Percentiles rank a stretch among this genome's conserved stretches.
phyloP scores from a whole-genome alignment of 163 green algal genomes.

The Volvox carteri region DNA sequence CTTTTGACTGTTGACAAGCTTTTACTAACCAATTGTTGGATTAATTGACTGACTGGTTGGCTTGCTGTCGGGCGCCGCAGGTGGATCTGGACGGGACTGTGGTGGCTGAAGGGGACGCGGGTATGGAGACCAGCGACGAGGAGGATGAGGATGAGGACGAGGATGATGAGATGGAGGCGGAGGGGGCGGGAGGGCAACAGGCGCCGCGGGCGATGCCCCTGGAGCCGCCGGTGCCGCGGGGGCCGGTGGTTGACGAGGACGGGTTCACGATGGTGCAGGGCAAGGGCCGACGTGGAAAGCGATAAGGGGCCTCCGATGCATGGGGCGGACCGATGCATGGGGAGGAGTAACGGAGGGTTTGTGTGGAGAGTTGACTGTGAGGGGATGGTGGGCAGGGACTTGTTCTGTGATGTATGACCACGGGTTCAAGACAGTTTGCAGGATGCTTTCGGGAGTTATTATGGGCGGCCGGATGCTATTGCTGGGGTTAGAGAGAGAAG shows the following conservation, averaged over 20 bases:
- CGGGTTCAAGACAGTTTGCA: no score
- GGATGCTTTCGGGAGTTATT: no score
- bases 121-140: constrained; percentile 57
- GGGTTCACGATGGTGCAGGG: constrained; percentile 81
- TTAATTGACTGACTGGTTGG: no score
- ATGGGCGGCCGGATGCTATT: no score
- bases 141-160: constrained; percentile 61
- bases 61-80: no score
- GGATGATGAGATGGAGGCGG: constrained; percentile 66
- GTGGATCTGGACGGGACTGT: constrained; percentile 78
- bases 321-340: neutral
- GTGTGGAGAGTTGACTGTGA: neutral
- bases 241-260: constrained; percentile 80
- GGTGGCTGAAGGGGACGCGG: constrained; percentile 65
- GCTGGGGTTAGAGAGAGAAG: no score
- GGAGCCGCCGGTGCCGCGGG: constrained; percentile 11
- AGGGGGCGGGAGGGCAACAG: constrained; percentile 55
- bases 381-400: no score
- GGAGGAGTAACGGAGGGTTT: neutral
- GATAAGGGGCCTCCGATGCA: neutral
- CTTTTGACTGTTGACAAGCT: no score
- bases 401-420: no score
- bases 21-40: no score
- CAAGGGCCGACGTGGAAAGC: constrained; percentile 56
- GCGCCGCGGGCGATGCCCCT: constrained; percentile 28